These are phyloP conservation scores for Hamamelis virginiana DNA, from an alignment of 164 flowering plant genomes.

Conservation along the genomic window DNA sequence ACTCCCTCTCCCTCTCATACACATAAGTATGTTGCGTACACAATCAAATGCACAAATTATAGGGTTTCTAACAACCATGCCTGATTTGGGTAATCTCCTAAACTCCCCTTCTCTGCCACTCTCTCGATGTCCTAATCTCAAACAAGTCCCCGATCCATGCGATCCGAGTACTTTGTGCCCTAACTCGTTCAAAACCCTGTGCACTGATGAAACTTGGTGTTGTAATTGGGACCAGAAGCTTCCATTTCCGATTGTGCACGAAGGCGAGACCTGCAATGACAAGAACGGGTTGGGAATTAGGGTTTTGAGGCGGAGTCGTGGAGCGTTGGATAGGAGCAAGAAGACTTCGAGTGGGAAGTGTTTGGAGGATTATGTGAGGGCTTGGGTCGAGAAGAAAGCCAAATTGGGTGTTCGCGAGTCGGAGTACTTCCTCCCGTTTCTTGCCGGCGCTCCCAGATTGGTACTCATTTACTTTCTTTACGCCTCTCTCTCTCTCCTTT, in stretches of 20 bases:
- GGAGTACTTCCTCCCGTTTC: slow-evolving; percentile 36
- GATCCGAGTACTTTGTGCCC: slow-evolving; percentile 6
- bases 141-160: slow-evolving; percentile 12
- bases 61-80: slow-evolving; percentile 16
- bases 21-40: neutral
- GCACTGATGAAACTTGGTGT: slow-evolving; percentile 10
- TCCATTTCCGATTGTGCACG: neutral
- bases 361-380: slow-evolving; percentile 28
- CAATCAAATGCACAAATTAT: neutral
- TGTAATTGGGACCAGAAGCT: slow-evolving; percentile 17
- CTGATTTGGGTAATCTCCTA: slow-evolving; percentile 30
- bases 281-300: slow-evolving; percentile 6
- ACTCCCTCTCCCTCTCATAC: neutral
- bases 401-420: slow-evolving; percentile 23
- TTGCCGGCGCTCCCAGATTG: slow-evolving; percentile 32
- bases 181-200: slow-evolving; percentile 20
- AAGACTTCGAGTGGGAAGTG: slow-evolving; percentile 11
- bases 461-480: slow-evolving; percentile 15
- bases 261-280: slow-evolving; percentile 6
- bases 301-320: slow-evolving; percentile 19
- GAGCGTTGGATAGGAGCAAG: slow-evolving; percentile 15
- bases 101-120: slow-evolving; percentile 22
- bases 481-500: neutral
- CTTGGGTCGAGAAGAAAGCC: slow-evolving; percentile 28
- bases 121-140: slow-evolving; percentile 23